A percentile compares a stretch with the other conserved stretches of the same genome.
Evolutionary conservation across 495 filamentous ascomycete species (phyloP).

Genomic region (Penicillium silybi): DNA sequence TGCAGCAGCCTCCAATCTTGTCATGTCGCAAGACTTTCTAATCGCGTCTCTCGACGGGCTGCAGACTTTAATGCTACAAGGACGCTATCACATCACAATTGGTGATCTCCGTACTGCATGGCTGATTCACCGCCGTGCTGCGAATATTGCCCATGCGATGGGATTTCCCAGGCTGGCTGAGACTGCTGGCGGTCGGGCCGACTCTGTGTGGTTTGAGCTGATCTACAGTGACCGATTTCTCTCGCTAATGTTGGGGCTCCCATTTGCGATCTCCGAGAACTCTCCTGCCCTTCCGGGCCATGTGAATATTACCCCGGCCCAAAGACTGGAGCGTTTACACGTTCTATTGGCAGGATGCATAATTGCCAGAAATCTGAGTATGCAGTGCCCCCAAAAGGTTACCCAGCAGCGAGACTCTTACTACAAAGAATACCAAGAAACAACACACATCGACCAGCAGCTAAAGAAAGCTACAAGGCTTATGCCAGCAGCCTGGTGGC

Average conservation of each 20-base stretch:
- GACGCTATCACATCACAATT: conserved; percentile 38
- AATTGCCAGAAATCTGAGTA: conserved; percentile 41
- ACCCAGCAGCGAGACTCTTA: conserved; percentile 15
- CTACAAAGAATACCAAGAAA: conserved; percentile 35
- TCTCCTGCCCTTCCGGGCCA: not conserved
- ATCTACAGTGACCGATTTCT: conserved; percentile 42
- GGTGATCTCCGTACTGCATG: conserved; percentile 44
- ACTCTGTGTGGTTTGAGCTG: conserved; percentile 41
- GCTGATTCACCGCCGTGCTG: conserved; percentile 36
- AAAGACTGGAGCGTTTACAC: conserved; percentile 32
- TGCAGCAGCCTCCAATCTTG: conserved; percentile 32
- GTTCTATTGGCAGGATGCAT: conserved; percentile 28
- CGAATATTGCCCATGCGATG: conserved; percentile 41
- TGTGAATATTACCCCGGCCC: conserved; percentile 22
- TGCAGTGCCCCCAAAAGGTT: conserved; percentile 27
- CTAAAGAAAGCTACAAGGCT: conserved; percentile 35
- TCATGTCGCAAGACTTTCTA: conserved; percentile 49
- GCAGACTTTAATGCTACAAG: conserved; percentile 43
- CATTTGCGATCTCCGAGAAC: conserved; percentile 31
- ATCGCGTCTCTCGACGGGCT: conserved; percentile 47
- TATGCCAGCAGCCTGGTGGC: conserved; percentile 39
- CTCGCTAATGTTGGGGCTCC: conserved; percentile 43
- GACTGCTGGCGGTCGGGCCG: conserved; percentile 5
- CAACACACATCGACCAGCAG: conserved; percentile 34
- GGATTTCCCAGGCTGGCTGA: conserved; percentile 16